Evolutionary conservation across 495 filamentous ascomycete species (phyloP), one percentile per base, ranked within the genome.

Genomic region (Aspergillus saccharolyticus): DNA sequence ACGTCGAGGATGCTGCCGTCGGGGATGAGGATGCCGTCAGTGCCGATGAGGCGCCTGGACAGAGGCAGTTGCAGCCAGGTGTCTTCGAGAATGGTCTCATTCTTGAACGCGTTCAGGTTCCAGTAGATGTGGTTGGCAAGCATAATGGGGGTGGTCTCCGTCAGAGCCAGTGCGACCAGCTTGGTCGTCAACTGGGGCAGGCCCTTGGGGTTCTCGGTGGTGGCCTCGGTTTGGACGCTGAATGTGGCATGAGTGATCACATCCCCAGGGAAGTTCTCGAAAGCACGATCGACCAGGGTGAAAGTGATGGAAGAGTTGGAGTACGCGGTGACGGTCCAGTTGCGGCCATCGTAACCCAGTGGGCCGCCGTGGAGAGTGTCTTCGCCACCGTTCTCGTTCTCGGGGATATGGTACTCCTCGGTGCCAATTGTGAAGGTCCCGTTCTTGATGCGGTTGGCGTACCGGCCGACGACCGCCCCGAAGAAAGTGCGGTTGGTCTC

Each of bases 381-480:
- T 8, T 73, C 61, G 19, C 86, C 85, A 9, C 76, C 63, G 52
- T 94, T 83, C 65, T 96, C 90, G 70, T 93, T 94, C 33, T 85
- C 71, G 2, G 78, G 67, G 44, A 89, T 74, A 57, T 91, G 79
- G 63, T 86, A 93, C 0, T 69, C 76, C 15, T 61, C 61, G 20
- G 83, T 86, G 51, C 89, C 86, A 57, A 93, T 80, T 56, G 77
- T 78, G 65, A 94, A 96, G 9, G 83, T 88, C 59, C 83, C 85
- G 70, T 94, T 94, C 78, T 87, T 89, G 73, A 94, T 96, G 30
- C 88, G 85, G 71, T 96, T 93, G 44, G 89, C 89, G 64, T 92
- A 93, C 17, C 89, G 86, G 39, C 89, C 89, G 5, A 85, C 86
- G n/a, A 90, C 81, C 7, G 85, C 78, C 44, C 89, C 89, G 57